phyloP scores from a whole-genome alignment of 2,329 filamentous ascomycete genomes.

The Monilinia laxa region DNA sequence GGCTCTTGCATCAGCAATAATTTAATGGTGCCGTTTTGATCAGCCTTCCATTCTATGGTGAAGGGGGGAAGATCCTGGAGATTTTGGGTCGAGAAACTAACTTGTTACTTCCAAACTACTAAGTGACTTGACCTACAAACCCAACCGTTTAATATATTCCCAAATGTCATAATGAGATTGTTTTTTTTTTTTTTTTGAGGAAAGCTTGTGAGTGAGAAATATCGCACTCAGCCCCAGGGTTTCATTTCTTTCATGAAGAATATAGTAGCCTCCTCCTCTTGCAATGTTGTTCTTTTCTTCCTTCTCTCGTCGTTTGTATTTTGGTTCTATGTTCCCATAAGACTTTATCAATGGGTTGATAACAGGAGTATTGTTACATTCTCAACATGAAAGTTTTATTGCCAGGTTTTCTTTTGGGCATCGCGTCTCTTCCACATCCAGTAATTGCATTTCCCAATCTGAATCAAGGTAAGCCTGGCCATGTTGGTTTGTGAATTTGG shows the following conservation, averaged over 20 bases:
- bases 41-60: constrained; percentile 6
- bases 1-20: constrained; percentile 22
- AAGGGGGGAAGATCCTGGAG: not conserved
- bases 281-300: constrained; percentile 13
- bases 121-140: constrained; percentile 17
- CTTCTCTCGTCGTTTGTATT: constrained; percentile 17
- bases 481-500: constrained; percentile 9
- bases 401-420: constrained; percentile 25
- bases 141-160: constrained; percentile 7
- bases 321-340: constrained; percentile 18
- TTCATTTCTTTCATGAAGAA: constrained; percentile 15
- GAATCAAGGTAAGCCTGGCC: constrained; percentile 18
- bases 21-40: not conserved
- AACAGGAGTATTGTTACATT: constrained; percentile 16
- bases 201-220: constrained; percentile 17
- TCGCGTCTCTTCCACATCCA: constrained; percentile 29
- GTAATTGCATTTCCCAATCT: constrained; percentile 23
- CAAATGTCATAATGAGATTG: constrained; percentile 13
- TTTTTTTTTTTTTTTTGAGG: constrained; percentile 21
- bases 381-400: constrained; percentile 31
- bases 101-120: constrained; percentile 8
- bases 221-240: constrained; percentile 16
- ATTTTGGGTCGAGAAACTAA: constrained; percentile 6
- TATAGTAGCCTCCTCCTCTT: constrained; percentile 22
- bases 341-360: constrained; percentile 12